Base-by-base conservation (phyloP, 1,284 basidiomycete genomes). In the Phylloporus sp. region DNA sequence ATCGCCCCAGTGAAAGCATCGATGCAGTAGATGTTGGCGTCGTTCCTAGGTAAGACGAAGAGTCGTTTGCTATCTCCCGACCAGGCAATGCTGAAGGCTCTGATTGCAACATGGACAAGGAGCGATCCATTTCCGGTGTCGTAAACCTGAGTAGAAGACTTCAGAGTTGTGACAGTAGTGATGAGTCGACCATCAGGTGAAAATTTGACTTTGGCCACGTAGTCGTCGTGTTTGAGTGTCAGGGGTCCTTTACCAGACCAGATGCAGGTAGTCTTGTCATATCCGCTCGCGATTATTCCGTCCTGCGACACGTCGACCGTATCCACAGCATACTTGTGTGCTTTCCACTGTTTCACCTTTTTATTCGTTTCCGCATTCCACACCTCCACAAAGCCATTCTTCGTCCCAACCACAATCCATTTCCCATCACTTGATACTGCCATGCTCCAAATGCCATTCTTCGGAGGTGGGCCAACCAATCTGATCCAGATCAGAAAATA, bases 181-280 rank as follows among this genome's bases (percentile, higher is more conserved):
- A n/a, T n/a, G n/a, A n/a, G n/a, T n/a, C n/a, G n/a, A n/a, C n/a
- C n/a, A n/a, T n/a, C n/a, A n/a, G n/a, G n/a, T n/a, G n/a, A n/a
- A n/a, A n/a, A n/a, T n/a, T n/a, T n/a, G n/a, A n/a, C n/a, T n/a
- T n/a, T n/a, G n/a, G n/a, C n/a, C n/a, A n/a, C n/a, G n/a, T n/a
- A n/a, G n/a, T n/a, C n/a, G n/a, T n/a, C n/a, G n/a, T n/a, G n/a
- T n/a, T n/a, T n/a, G n/a, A n/a, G n/a, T n/a, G n/a, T n/a, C n/a
- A n/a, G n/a, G n/a, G n/a, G n/a, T n/a, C n/a, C 37, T 56, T 12
- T 13, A 58, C 64, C 24, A 46, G 47, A 66, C 67, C 64, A 67
- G 31, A 69, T 18, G 20, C 52, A 63, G 18, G 28, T 55, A 13
- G 66, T 68, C 32, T 4, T 5, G 31, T 66, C 67, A 2, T 29